Conservation (phyloP, 192 early-diverging fungal genomes). For the Coemansia sp. region DNA sequence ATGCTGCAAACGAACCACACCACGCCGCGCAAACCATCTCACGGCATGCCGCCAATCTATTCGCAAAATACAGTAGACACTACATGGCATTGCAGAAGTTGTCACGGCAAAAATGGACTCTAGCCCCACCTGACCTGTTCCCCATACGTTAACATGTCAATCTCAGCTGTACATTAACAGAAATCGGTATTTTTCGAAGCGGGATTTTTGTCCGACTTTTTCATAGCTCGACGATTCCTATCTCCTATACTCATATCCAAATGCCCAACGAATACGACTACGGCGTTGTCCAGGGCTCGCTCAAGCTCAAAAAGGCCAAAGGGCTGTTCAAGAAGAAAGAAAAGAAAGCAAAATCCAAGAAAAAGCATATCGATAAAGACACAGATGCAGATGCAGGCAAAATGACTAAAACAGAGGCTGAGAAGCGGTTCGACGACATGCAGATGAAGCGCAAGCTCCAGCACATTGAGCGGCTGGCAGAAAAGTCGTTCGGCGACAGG, state of each 20-base stretch:
- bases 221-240: no score
- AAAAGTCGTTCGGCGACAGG: constrained; percentile 51
- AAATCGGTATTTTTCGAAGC: no score
- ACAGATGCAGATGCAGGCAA: not conserved
- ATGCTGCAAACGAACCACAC: no score
- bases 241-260: no score
- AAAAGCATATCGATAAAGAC: not conserved
- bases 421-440: constrained; percentile 24
- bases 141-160: no score
- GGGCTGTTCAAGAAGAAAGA: constrained; percentile 29
- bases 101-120: not conserved
- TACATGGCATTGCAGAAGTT: not conserved
- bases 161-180: no score
- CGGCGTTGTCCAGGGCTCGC: constrained; percentile 35
- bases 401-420: constrained; percentile 23
- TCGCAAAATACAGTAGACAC: no score
- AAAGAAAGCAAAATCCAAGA: constrained; percentile 11
- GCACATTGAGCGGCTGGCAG: constrained; percentile 41
- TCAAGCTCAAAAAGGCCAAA: constrained; percentile 36
- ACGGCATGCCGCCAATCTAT: no score
- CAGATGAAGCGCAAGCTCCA: constrained; percentile 31
- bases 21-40: no score
- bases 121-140: no score
- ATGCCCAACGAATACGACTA: constrained; percentile 47
- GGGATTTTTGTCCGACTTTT: no score